Evolutionary conservation across 2,329 filamentous ascomycete species (phyloP), one percentile per base, ranked within the genome.

Genomic region (Chrysosporium queenslandicum): DNA sequence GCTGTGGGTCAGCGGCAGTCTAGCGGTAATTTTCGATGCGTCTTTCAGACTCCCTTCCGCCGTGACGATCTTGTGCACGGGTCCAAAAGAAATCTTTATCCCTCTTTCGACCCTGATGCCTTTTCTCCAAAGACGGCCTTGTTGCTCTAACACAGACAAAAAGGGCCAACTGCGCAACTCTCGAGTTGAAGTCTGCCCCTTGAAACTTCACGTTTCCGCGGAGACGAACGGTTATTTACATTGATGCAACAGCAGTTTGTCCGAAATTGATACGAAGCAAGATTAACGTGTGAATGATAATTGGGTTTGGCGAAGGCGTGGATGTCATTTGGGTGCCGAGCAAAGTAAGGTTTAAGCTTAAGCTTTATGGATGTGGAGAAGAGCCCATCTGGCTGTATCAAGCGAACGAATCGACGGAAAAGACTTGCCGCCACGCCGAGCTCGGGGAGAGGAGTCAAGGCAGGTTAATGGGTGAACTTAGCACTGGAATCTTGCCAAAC

Each of bases 391-490:
- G 30, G 37, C 46, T 20, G 20, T 37, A 23, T 32, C 42, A 18
- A 45, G 29, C 49, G 49, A 51, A 16, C 50, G 42, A 52, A 47
- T 46, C 23, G 21, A 47, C 32, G 25, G 34, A 45, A 45, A 27
- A 37, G 27, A 27, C 40, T 45, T 51, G 49, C 39, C 50, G 50
- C 50, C 50, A 52, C 50, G 21, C 50, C 50, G 41, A 46, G n/a
- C 32, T 52, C 40, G 48, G 27, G 50, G 40, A 39, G n/a, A 20
- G 47, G 16, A 37, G 36, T 29, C 11, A 16, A 16, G 41, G 30
- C 42, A 46, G 43, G 43, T 46, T 21, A 32, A 4, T 46, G 12
- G 32, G 9, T 23, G 43, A 36, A 36, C 30, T 47, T 25, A 37
- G 11, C 27, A 7, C 14, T n/a, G 3, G 11, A 41, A 41, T 12